A percentile compares a stretch with the other conserved stretches of the same genome.
phyloP scores from a whole-genome alignment of 495 filamentous ascomycete species.

The Aspergillus cavernicola region DNA sequence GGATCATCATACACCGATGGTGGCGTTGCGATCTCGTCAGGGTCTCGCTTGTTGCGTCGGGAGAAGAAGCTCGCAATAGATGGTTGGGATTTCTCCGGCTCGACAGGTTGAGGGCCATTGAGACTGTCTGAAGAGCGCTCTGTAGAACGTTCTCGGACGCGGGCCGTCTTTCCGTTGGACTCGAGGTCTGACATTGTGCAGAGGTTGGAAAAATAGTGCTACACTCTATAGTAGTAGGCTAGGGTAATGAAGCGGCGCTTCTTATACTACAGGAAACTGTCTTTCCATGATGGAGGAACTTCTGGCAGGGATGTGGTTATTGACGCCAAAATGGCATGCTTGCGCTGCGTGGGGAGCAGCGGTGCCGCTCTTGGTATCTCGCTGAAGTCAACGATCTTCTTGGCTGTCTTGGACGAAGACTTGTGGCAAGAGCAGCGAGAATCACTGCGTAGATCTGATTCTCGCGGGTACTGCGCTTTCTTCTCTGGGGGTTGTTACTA shows the following conservation, averaged over 20 bases:
- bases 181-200: neutral
- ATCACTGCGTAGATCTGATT: neutral
- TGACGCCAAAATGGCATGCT: constrained; percentile 4
- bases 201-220: neutral
- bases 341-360: neutral
- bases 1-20: neutral
- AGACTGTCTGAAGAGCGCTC: neutral
- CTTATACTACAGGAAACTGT: neutral
- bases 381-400: neutral
- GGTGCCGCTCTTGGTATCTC: neutral
- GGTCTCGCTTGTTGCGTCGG: neutral
- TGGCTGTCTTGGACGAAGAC: neutral
- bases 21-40: neutral
- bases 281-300: neutral
- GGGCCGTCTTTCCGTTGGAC: neutral
- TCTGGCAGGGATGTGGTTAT: neutral
- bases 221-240: neutral
- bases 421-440: neutral
- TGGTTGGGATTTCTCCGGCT: neutral
- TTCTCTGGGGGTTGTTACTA: neutral
- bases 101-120: neutral
- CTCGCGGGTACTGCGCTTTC: neutral
- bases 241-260: neutral
- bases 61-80: neutral
- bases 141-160: neutral